Evolutionary conservation across 257 asterid genomes (phyloP).

Genomic region (Knoxia roxburghii): DNA sequence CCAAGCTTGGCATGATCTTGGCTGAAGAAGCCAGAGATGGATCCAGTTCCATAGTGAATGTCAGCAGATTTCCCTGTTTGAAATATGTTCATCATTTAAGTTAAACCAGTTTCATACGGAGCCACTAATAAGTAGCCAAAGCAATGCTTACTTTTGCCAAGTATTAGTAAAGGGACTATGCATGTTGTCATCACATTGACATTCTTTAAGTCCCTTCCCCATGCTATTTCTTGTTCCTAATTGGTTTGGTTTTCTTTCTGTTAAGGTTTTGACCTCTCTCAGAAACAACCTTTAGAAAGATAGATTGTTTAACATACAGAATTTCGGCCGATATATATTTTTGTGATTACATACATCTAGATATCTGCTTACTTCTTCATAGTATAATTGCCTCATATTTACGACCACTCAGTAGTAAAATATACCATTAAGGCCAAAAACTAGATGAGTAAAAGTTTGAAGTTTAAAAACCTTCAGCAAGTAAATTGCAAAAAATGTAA

Average conservation of each 20-base stretch:
- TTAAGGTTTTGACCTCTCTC: background rate
- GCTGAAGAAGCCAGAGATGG: slow-evolving; percentile 88
- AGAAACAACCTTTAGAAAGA: background rate
- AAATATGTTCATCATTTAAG: slow-evolving; percentile 5
- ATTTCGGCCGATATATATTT: background rate
- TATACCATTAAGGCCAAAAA: background rate
- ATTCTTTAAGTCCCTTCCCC: no score
- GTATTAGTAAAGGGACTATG: background rate
- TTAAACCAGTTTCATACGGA: background rate
- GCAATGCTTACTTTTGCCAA: background rate
- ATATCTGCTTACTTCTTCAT: background rate
- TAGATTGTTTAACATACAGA: background rate
- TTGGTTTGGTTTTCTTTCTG: background rate
- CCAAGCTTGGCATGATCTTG: slow-evolving; percentile 62
- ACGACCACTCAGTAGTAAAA: background rate
- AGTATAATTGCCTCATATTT: background rate
- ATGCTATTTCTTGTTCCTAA: background rate
- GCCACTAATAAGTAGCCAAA: background rate
- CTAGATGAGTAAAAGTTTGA: background rate
- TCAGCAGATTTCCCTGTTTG: slow-evolving; percentile 74
- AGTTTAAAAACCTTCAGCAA: background rate
- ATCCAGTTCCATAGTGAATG: slow-evolving; percentile 85
- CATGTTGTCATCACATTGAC: background rate
- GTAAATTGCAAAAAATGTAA: background rate
- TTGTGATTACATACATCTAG: background rate